phyloP scores from a whole-genome alignment of 805 yeast species.

The Candida wancherniae region DNA sequence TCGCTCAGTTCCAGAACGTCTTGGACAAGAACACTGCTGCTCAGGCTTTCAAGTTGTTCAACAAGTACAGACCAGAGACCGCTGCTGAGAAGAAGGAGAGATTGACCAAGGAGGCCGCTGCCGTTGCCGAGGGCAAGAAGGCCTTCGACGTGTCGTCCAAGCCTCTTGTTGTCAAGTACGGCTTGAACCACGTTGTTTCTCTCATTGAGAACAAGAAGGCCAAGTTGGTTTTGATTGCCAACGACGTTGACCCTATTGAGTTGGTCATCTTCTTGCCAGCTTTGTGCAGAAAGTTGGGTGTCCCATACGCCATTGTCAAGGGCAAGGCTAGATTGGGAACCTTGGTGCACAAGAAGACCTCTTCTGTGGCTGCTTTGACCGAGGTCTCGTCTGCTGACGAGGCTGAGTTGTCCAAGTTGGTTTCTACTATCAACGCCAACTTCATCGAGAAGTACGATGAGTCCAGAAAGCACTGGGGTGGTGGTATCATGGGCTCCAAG shows the following conservation, averaged over 20 bases:
- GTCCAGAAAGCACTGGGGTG: conserved; percentile 99
- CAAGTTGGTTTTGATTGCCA: conserved; percentile 93
- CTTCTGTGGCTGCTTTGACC: conserved; percentile 95
- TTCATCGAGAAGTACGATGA: conserved; percentile 93
- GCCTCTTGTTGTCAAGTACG: conserved; percentile 96
- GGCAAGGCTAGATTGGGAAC: conserved; percentile 99
- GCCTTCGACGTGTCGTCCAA: conserved; percentile 94
- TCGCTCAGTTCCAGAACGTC: conserved; percentile 92
- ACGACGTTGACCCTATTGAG: conserved; percentile 99
- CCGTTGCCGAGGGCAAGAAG: conserved; percentile 96
- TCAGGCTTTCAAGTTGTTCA: conserved; percentile 92
- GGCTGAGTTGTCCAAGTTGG: conserved; percentile 87
- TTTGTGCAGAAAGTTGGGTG: conserved; percentile 98
- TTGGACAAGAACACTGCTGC: conserved; percentile 99
- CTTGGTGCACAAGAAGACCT: conserved; percentile 93
- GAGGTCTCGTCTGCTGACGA: conserved; percentile 94
- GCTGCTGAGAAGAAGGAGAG: conserved; percentile 97
- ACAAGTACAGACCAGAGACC: conserved; percentile 99
- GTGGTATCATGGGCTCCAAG: conserved; percentile 96
- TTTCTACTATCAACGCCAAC: conserved; percentile 91
- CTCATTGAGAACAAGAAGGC: conserved; percentile 98
- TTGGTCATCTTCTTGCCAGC: conserved; percentile 97
- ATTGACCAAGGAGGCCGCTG: conserved; percentile 98
- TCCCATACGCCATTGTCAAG: conserved; percentile 97
- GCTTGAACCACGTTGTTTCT: conserved; percentile 98